Evolutionary conservation across 2,329 filamentous ascomycete species (phyloP).

Genomic region (Colletotrichum scovillei): DNA sequence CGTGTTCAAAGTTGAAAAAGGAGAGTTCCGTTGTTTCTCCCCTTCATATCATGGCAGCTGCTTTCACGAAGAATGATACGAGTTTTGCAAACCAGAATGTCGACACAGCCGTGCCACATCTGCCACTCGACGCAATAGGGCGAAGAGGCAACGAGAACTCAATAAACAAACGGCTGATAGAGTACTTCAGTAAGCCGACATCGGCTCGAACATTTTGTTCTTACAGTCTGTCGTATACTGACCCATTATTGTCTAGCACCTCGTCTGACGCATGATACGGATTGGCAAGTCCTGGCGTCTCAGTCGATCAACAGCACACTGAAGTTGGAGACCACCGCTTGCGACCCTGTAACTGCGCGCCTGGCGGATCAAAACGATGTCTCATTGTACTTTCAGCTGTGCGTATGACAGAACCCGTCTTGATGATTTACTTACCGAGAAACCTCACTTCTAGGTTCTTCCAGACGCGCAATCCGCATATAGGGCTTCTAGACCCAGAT

Average conservation of each 20-base stretch:
- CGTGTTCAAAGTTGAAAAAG: not conserved
- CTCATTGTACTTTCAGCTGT: constrained; percentile 4
- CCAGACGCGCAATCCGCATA: constrained; percentile 39
- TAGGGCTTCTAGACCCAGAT: constrained; percentile 39
- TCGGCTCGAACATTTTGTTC: too few relatives aligned
- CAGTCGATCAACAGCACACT: constrained; percentile 38
- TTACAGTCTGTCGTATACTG: too few relatives aligned
- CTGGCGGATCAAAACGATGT: constrained; percentile 39
- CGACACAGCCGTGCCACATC: too few relatives aligned
- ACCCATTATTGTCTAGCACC: not conserved
- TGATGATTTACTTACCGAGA: too few relatives aligned
- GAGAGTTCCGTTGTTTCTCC: constrained; percentile 27
- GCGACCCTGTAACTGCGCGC: constrained; percentile 39
- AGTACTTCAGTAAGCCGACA: constrained; percentile 33
- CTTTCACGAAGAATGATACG: too few relatives aligned
- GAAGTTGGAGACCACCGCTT: constrained; percentile 38
- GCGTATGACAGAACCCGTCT: not conserved
- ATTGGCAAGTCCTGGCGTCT: constrained; percentile 40
- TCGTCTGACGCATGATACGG: constrained; percentile 16
- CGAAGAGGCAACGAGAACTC: not conserved
- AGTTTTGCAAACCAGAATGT: too few relatives aligned
- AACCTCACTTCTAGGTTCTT: constrained; percentile 37
- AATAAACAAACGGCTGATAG: constrained; percentile 6
- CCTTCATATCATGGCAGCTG: constrained; percentile 38
- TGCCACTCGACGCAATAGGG: too few relatives aligned